These are phyloP conservation scores for Neurospora sp. DNA, from an alignment of 495 filamentous ascomycete genomes.

Conservation along the genomic window DNA sequence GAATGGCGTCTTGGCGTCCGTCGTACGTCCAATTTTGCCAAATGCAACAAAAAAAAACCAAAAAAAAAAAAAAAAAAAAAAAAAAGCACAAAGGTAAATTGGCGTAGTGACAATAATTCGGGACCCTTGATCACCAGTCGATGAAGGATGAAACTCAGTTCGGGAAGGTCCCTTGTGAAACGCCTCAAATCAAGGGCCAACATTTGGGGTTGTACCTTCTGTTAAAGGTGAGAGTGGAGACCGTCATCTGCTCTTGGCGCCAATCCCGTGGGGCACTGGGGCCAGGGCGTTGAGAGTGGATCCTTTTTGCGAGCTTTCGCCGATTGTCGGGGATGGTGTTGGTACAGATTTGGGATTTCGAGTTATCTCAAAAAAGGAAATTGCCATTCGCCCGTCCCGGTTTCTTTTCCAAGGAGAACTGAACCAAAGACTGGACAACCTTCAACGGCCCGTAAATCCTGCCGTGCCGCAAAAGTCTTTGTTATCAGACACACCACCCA, in stretches of 20 bases:
- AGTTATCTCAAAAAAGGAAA: background rate
- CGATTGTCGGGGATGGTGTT: background rate
- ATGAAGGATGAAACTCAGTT: too few species aligned
- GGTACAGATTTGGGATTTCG: background rate
- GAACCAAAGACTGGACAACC: background rate
- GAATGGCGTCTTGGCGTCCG: background rate
- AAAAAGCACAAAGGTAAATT: too few species aligned
- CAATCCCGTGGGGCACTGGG: background rate
- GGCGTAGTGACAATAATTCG: background rate
- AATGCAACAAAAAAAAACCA: background rate
- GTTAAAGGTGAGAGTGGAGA: background rate
- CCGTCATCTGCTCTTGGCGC: background rate
- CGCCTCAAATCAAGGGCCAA: background rate
- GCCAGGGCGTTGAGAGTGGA: background rate
- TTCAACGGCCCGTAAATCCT: background rate
- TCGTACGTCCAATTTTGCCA: background rate
- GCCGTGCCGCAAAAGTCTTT: background rate
- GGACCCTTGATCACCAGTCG: background rate
- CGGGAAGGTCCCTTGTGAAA: too few species aligned
- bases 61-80: background rate
- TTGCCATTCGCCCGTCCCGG: background rate
- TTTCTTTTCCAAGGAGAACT: background rate
- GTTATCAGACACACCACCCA: background rate
- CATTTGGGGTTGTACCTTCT: background rate
- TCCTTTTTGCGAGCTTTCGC: background rate